Evolutionary conservation across 331 rosid genomes (phyloP).

Genomic region (Dryas integrifolia): DNA sequence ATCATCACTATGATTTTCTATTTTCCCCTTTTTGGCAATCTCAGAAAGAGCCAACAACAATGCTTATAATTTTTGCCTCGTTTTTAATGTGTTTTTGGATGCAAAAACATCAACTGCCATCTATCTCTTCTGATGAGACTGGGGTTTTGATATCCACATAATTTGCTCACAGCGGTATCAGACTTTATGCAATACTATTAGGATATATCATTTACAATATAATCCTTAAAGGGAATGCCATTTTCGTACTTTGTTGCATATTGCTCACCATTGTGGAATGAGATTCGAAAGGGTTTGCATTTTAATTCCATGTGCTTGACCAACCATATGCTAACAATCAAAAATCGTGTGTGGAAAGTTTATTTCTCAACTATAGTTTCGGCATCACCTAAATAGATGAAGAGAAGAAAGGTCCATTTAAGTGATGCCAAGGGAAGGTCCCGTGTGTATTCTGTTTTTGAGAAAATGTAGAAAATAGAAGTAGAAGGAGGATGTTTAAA

Average conservation of each 20-base stretch:
- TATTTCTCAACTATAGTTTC: no score
- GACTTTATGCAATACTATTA: background rate
- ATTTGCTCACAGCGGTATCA: background rate
- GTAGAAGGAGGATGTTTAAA: no score
- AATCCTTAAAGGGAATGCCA: background rate
- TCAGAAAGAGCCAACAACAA: conserved; percentile 11
- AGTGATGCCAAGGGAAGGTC: no score
- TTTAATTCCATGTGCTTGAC: no score
- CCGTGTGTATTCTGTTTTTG: no score
- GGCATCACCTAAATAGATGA: no score
- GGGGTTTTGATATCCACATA: conserved; percentile 5
- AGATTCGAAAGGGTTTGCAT: background rate
- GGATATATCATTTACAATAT: conserved; percentile 11
- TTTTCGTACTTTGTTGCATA: background rate
- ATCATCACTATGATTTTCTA: conserved; percentile 3
- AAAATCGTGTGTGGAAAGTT: no score
- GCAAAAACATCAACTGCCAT: conserved; percentile 24
- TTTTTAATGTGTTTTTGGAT: conserved; percentile 26
- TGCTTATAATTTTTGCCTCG: conserved; percentile 25
- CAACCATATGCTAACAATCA: no score
- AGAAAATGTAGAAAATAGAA: no score
- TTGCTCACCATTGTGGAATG: background rate
- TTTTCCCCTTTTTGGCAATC: background rate
- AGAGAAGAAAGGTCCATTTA: no score
- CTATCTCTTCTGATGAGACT: conserved; percentile 8